Base-by-base conservation (phyloP, 305 asterid species). In the Salvia sclarea region DNA sequence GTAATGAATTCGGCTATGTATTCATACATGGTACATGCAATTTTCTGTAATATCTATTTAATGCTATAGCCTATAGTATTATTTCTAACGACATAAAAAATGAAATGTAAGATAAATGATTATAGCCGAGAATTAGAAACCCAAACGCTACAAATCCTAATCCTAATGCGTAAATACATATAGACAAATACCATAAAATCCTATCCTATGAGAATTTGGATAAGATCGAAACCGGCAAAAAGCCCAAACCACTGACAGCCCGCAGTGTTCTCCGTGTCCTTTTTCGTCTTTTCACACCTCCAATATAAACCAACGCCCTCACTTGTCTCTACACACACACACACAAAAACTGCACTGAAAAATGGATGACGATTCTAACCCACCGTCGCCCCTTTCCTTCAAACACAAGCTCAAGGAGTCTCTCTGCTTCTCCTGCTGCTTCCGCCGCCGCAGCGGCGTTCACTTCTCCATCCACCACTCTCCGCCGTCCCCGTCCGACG, bases 391-490 rank as follows among this genome's bases (percentile, higher is more conserved):
- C 30, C 74, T 65, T 38, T 78, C 89, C 17, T 74, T 81, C 65
- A 83, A 68, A 53, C 61, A 70, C 37, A 88, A 74, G 55, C 50
- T 87, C 57, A 83, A 73, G 41, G 67, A 75, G 54, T 74, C 85
- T n/a, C 68, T 85, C 47, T 78, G 80, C 67, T 85, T 81, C 80
- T 86, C 82, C n/a, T 82, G 92, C 77, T 85, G 94, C 71, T 86
- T 83, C 79, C 76, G 79, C 75, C 85, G 79, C 71, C 85, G 76
- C 76, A 3, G 37, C 70, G 65, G 12, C 43, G 66, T 16, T 63
- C 64, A 17, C 65, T 69, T 30, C 50, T 72, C 79, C n/a, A 76
- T 72, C 56, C 76, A 73, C 18, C 70, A 50, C 14, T 40, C 82
- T 1, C 75, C 59, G 53, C 68, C 82, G 12, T 59, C 78, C 35